These are phyloP conservation scores for Tulasnella sp. DNA, from an alignment of 768 basidiomycete species.

Conservation along the genomic window DNA sequence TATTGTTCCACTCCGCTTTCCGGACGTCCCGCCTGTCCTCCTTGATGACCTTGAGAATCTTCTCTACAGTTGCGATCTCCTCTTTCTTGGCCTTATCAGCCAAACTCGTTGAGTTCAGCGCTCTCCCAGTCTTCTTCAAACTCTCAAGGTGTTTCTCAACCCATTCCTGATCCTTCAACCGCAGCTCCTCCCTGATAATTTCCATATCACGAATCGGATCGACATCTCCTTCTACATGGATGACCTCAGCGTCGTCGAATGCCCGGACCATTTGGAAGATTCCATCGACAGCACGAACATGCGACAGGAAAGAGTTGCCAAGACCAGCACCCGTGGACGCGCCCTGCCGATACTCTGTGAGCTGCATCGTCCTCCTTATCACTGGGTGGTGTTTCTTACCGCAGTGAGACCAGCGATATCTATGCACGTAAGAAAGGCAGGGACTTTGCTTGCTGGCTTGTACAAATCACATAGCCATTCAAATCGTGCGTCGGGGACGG, in stretches of 20 bases:
- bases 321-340: slow-evolving; percentile 97
- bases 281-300: slow-evolving; percentile 96
- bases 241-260: slow-evolving; percentile 98
- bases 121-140: slow-evolving; percentile 59
- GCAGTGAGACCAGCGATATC: slow-evolving; percentile 98
- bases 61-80: slow-evolving; percentile 83
- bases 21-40: slow-evolving; percentile 81
- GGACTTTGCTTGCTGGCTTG: slow-evolving; percentile 78
- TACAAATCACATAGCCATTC: slow-evolving; percentile 88
- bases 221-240: slow-evolving; percentile 97
- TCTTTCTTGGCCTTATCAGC: slow-evolving; percentile 95
- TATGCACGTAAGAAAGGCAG: slow-evolving; percentile 93
- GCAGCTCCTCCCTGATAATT: slow-evolving; percentile 87
- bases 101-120: slow-evolving; percentile 60
- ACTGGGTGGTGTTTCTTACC: slow-evolving; percentile 33
- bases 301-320: slow-evolving; percentile 93
- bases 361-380: neutral
- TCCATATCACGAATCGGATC: slow-evolving; percentile 94
- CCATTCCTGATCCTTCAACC: slow-evolving; percentile 98
- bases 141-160: slow-evolving; percentile 79
- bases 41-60: slow-evolving; percentile 63
- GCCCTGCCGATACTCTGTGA: slow-evolving; percentile 37
- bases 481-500: slow-evolving; percentile 87
- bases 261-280: slow-evolving; percentile 98
- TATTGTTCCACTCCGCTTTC: slow-evolving; percentile 88